phyloP scores from a whole-genome alignment of 2,329 filamentous ascomycete species.

The Hypoxylon sp. region DNA sequence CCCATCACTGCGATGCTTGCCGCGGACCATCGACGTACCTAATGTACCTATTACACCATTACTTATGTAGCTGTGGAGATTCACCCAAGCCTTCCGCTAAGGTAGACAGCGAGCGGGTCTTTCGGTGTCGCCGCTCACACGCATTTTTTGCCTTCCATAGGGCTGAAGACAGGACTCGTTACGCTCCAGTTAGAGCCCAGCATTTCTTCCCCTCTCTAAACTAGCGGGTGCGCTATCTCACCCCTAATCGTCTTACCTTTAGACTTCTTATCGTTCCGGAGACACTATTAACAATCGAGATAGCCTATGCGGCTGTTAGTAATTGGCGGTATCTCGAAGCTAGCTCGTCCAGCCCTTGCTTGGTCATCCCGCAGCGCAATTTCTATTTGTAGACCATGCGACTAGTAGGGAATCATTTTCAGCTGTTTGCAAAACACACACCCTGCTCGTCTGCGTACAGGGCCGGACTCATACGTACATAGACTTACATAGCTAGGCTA shows the following conservation, averaged over 20 bases:
- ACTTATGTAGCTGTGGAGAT: constrained; percentile 26
- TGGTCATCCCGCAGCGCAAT: constrained; percentile 24
- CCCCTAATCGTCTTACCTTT: constrained; percentile 17
- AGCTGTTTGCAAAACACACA: constrained; percentile 5
- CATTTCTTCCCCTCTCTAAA: constrained; percentile 25
- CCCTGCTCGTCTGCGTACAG: not conserved
- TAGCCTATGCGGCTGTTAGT: constrained; percentile 30
- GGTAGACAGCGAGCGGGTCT: constrained; percentile 30
- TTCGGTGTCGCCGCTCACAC: constrained; percentile 44
- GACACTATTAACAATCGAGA: constrained; percentile 30
- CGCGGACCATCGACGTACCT: constrained; percentile 7
- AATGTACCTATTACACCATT: constrained; percentile 2
- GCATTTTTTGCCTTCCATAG: constrained; percentile 36
- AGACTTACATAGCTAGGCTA: not conserved
- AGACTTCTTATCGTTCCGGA: constrained; percentile 16
- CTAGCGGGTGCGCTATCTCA: constrained; percentile 29
- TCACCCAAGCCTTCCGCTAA: constrained; percentile 18
- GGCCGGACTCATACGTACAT: not conserved
- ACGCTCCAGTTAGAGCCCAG: constrained; percentile 33
- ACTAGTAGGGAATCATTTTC: constrained; percentile 4
- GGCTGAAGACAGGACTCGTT: constrained; percentile 37
- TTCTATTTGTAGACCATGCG: constrained; percentile 40
- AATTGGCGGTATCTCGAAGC: constrained; percentile 15
- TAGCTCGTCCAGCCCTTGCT: constrained; percentile 20
- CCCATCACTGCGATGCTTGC: constrained; percentile 21